Conservation (phyloP, 305 asterid species). For the Coffea humblotiana region DNA sequence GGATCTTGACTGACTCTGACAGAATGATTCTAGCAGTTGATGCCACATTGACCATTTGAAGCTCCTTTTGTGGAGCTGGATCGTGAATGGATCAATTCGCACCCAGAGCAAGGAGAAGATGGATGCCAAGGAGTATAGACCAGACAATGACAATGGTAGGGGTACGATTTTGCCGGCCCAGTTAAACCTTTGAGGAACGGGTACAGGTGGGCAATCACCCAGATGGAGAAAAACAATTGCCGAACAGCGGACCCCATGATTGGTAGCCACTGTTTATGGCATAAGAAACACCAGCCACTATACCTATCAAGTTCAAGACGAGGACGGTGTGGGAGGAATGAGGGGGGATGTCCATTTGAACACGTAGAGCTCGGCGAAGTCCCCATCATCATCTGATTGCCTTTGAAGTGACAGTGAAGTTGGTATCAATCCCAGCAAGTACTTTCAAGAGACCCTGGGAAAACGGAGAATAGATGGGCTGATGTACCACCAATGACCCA, state of each 20-base stretch:
- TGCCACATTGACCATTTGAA: constrained; percentile 54
- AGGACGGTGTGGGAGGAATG: constrained; percentile 71
- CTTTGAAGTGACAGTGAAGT: constrained; percentile 66
- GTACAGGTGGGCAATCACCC: constrained; percentile 66
- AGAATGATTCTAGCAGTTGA: constrained; percentile 41
- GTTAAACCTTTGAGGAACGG: constrained; percentile 62
- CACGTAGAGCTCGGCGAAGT: constrained; percentile 51
- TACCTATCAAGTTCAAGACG: constrained; percentile 54
- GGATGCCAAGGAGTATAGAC: constrained; percentile 67
- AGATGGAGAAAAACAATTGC: constrained; percentile 54
- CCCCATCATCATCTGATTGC: constrained; percentile 64
- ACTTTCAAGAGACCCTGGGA: constrained; percentile 73
- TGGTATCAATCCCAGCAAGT: constrained; percentile 62
- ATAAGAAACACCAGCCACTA: constrained; percentile 60
- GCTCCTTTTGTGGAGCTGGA: constrained; percentile 36
- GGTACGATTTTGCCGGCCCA: constrained; percentile 60
- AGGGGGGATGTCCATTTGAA: constrained; percentile 72
- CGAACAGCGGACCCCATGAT: constrained; percentile 69
- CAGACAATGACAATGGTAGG: constrained; percentile 70
- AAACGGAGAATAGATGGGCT: constrained; percentile 67
- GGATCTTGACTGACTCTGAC: neutral
- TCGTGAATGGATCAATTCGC: constrained; percentile 62
- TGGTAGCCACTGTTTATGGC: constrained; percentile 68
- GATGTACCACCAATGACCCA: constrained; percentile 78
- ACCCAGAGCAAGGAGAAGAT: constrained; percentile 70